Evolutionary conservation across 805 yeast species (phyloP).

Genomic region (Wickerhamiella galacta): DNA sequence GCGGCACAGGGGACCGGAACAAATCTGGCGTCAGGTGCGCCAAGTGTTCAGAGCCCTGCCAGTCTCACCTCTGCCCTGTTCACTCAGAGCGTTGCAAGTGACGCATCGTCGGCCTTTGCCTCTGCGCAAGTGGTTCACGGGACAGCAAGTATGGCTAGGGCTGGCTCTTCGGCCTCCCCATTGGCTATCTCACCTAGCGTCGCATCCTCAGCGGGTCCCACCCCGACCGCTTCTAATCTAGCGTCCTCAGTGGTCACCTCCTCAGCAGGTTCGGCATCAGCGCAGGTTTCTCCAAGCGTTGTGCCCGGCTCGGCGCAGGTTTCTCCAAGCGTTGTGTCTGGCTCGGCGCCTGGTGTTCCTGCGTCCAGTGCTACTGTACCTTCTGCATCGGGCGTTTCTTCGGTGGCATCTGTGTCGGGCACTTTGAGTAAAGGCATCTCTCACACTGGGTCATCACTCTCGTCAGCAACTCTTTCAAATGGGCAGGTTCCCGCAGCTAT

Average conservation of each 20-base stretch:
- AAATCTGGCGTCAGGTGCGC: no score
- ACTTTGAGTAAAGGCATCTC: no score
- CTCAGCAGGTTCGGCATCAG: neutral
- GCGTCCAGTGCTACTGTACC: neutral
- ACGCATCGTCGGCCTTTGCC: no score
- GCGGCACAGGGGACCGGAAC: no score
- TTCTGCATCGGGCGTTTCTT: neutral
- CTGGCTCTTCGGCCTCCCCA: neutral
- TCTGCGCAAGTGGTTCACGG: no score
- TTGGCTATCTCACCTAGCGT: neutral
- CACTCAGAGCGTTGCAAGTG: no score
- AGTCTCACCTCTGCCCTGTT: no score
- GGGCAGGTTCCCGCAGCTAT: no score
- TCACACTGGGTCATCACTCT: no score
- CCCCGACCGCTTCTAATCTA: neutral
- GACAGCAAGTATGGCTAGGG: no score
- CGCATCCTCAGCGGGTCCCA: neutral
- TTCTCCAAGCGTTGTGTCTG: neutral
- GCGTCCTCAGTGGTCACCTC: constrained; percentile 1
- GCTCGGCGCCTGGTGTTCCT: neutral
- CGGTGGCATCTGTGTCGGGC: neutral
- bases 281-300: neutral
- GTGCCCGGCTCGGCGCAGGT: neutral
- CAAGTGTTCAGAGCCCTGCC: no score
- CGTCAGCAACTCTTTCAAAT: no score